Conservation (phyloP, 257 asterid species). For the Fraxinus excelsior region DNA sequence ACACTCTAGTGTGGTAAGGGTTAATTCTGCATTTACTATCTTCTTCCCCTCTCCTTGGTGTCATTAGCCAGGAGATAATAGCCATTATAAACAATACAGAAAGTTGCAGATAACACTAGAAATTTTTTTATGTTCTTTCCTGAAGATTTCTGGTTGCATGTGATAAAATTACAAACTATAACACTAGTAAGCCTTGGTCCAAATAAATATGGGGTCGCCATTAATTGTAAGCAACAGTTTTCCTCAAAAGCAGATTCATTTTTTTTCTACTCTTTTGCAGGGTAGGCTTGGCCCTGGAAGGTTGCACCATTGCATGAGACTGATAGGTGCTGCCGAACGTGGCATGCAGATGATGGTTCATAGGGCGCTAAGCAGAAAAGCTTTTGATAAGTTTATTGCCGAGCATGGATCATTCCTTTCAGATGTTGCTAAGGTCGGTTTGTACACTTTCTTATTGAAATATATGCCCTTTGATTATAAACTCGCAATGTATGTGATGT, state of each 20-base stretch:
- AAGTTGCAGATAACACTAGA: not conserved
- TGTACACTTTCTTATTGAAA: slow-evolving; percentile 2
- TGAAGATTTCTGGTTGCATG: not conserved
- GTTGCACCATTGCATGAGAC: slow-evolving; percentile 97
- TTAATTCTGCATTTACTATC: not conserved
- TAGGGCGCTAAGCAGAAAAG: slow-evolving; percentile 73
- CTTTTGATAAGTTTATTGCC: slow-evolving; percentile 79
- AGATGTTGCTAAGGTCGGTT: slow-evolving; percentile 76
- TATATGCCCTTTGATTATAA: not conserved
- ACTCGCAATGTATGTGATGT: not conserved
- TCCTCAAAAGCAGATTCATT: not conserved
- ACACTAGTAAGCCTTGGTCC: not conserved
- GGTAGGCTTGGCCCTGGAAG: slow-evolving; percentile 98
- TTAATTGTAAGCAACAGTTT: not conserved
- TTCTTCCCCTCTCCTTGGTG: not conserved
- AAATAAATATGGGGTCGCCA: not conserved
- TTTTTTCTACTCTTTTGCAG: slow-evolving; percentile 39
- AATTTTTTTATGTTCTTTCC: not conserved
- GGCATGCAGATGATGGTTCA: slow-evolving; percentile 88
- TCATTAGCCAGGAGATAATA: not conserved
- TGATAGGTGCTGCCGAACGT: slow-evolving; percentile 94
- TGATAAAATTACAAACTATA: not conserved
- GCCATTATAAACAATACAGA: not conserved
- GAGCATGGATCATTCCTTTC: slow-evolving; percentile 93
- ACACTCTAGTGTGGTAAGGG: not conserved